These are phyloP conservation scores for Pseudotulostoma volvatum DNA, from an alignment of 495 filamentous ascomycete species.

Conservation along the genomic window DNA sequence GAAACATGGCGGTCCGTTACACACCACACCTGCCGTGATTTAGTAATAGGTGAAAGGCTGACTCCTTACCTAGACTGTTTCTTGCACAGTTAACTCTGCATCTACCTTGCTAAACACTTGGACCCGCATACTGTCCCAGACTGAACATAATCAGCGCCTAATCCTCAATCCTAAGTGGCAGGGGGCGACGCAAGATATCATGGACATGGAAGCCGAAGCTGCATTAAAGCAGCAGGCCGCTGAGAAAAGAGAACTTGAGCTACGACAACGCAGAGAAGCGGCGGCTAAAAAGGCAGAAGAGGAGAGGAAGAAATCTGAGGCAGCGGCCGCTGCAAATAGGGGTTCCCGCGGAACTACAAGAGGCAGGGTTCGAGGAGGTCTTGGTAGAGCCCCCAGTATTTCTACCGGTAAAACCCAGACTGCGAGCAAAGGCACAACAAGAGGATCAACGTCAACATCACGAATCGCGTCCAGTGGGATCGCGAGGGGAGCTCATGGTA, in stretches of 20 bases:
- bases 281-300: slow-evolving; percentile 53
- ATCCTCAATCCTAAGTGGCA: slow-evolving; percentile 82
- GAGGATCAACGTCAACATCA: slow-evolving; percentile 22
- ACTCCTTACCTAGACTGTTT: slow-evolving; percentile 47
- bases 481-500: slow-evolving; percentile 27
- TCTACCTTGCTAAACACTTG: slow-evolving; percentile 89
- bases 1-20: slow-evolving; percentile 70
- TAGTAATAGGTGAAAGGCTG: background rate
- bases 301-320: slow-evolving; percentile 39
- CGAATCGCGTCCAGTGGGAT: slow-evolving; percentile 34
- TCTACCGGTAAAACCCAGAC: slow-evolving; percentile 15
- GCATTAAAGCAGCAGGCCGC: slow-evolving; percentile 51
- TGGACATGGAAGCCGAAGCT: slow-evolving; percentile 66
- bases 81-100: slow-evolving; percentile 69
- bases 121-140: slow-evolving; percentile 89
- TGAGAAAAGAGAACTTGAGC: slow-evolving; percentile 55
- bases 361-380: slow-evolving; percentile 25
- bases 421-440: slow-evolving; percentile 14
- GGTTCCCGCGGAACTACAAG: slow-evolving; percentile 29
- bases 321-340: slow-evolving; percentile 31
- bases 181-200: slow-evolving; percentile 68
- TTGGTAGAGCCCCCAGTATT: slow-evolving; percentile 31
- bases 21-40: background rate
- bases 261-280: slow-evolving; percentile 59
- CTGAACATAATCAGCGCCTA: slow-evolving; percentile 88